A percentile compares a stretch with the other conserved stretches of the same genome.
These are phyloP conservation scores for Podospora pseudopauciseta DNA, from an alignment of 495 filamentous ascomycete species.

Conservation along the genomic window DNA sequence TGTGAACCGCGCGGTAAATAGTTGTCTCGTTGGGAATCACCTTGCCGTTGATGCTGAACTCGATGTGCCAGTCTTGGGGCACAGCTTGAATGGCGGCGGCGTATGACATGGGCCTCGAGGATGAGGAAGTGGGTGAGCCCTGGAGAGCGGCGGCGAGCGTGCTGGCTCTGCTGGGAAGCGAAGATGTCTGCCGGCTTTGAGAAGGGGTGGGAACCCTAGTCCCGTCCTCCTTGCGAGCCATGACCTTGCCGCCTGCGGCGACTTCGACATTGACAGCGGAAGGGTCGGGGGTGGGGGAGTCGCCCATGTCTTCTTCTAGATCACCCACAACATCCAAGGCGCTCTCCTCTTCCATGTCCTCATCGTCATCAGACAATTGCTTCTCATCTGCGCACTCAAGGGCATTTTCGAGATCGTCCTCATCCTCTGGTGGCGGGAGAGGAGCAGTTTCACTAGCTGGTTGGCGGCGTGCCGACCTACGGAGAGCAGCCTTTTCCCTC, in stretches of 20 bases:
- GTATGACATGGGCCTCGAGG: constrained; percentile 64
- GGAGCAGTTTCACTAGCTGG: constrained; percentile 44
- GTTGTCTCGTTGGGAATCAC: constrained; percentile 87
- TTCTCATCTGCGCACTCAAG: constrained; percentile 95
- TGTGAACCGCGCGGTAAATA: constrained; percentile 91
- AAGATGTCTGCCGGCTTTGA: constrained; percentile 47
- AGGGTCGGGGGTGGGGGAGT: constrained; percentile 65
- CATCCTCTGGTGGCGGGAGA: constrained; percentile 52
- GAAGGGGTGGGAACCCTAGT: constrained; percentile 85
- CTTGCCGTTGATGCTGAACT: constrained; percentile 86
- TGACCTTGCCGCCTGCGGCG: constrained; percentile 84
- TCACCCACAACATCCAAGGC: constrained; percentile 86
- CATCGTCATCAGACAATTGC: constrained; percentile 76
- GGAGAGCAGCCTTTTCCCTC: constrained; percentile 50
- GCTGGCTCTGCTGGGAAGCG: constrained; percentile 39
- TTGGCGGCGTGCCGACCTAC: constrained; percentile 55
- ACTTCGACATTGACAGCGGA: constrained; percentile 92
- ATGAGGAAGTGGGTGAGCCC: constrained; percentile 49
- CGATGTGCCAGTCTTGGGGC: constrained; percentile 97
- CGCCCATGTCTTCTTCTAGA: constrained; percentile 83
- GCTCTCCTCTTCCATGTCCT: constrained; percentile 63
- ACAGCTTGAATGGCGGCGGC: constrained; percentile 72
- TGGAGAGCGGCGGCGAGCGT: constrained; percentile 49
- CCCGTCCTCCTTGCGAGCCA: constrained; percentile 94
- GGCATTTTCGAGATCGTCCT: constrained; percentile 57